Base-by-base conservation (phyloP, 2,329 filamentous ascomycete genomes). In the Colletotrichum viniferum region DNA sequence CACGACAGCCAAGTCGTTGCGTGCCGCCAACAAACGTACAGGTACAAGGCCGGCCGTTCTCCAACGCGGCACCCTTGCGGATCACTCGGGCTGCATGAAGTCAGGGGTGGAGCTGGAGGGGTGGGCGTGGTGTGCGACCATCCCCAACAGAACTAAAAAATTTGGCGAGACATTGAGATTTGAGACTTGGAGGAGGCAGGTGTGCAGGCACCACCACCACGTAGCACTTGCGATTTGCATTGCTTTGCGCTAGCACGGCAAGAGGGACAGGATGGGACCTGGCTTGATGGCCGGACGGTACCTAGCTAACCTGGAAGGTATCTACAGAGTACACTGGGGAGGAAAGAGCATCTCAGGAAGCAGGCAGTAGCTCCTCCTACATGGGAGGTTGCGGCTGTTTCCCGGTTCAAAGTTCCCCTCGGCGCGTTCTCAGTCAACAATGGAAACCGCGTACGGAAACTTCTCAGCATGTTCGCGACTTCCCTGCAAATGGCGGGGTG, bases 131-230 rank as follows among this genome's bases (percentile, higher is more conserved):
- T 74, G 74, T 71, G 61, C 67, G 71, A 76, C 77, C 77, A 82
- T 85, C 85, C 85, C 85, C 85, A 87, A 86, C 82, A 85, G 82
- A 85, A 84, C 83, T 83, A 83, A 84, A 85, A 80, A 76, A 43
- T 10, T 76, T 76, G 74, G 74, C 74, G 74, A 76, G 74, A 76
- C 73, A 76, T 76, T 76, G 73, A 66, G 74, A 74, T 74, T 74
- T 75, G 71, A 74, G 71, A 74, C 65, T 76, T 65, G 34, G 60
- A 64, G 66, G 8, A 61, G n/a, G 26, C 32, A 36, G 14, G 26
- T 0, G 21, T 32, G 38, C 56, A 69, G 56, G 34, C 36, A 69
- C 56, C 55, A 69, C 55, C 34, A 61, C 60, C 28, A 65, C 52
- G 62, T 32, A 60, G 38, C 34, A 28, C 36, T 66, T 36, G 63